Evolutionary conservation across 2,329 filamentous ascomycete species (phyloP), one percentile per base, ranked within the genome.

Genomic region (Verruconis gallopava): DNA sequence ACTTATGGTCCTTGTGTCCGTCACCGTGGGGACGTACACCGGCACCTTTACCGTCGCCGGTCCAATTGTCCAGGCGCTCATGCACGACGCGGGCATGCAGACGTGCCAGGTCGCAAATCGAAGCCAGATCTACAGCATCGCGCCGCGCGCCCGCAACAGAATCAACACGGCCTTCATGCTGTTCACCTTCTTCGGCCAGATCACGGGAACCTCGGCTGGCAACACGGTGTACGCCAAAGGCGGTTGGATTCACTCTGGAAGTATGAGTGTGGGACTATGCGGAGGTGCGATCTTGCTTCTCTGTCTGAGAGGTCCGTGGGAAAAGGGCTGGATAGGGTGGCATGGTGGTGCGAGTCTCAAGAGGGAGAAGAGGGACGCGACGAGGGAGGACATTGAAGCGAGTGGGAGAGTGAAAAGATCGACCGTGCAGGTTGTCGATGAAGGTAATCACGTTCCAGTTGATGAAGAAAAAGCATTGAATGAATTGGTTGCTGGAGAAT

Each of bases 141-240:
- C 81, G 41, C 77, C 82, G 0, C 77, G 75, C 46, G 77, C 78
- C 0, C 63, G 81, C 3, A 91, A 86, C 58, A 62, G 84, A 3
- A 72, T 89, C 18, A 91, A 91, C 54, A 86, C 83, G 0, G 81
- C 78, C 1, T 91, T 85, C 53, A 91, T 89, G 84, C 69, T 86
- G 0, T 69, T 71, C 5, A 76, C 74, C 0, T 89, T 89, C 52
- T 75, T 72, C 20, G 84, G 84, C 0, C 84, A 91, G 62, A 53
- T 91, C 37, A 78, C 77, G 2, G 83, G 83, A 0, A 72, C 68
- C 2, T 59, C 63, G 6, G 65, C 60, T 0, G 71, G 71, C 0
- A 75, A 71, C 47, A 61, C 66, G 35, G 56, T 78, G 11, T 79
- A 73, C 53, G 71, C 70, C 4, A 46, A 57, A 3, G 67, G 65